A percentile compares a stretch with the other conserved stretches of the same genome.
Conservation (phyloP, 805 yeast species). For the Kockiozyma suomiensis region DNA sequence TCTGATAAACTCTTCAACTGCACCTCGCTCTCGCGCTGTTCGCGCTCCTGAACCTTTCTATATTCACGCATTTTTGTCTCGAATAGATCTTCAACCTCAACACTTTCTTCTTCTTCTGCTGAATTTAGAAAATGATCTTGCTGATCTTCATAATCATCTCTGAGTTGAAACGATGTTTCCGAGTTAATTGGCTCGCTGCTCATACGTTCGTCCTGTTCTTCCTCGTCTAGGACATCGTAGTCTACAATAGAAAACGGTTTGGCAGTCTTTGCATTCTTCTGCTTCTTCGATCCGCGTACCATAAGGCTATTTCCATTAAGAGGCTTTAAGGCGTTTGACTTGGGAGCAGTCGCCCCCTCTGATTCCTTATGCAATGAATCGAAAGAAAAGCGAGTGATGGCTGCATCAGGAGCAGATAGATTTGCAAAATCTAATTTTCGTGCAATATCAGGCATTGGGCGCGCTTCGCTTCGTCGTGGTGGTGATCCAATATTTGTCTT, state of each 20-base stretch:
- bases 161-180: slow-evolving; percentile 9
- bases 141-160: slow-evolving; percentile 1
- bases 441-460: slow-evolving; percentile 6
- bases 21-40: slow-evolving; percentile 21
- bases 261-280: neutral
- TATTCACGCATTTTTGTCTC: slow-evolving; percentile 18
- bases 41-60: slow-evolving; percentile 27
- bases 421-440: slow-evolving; percentile 21
- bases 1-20: slow-evolving; percentile 6
- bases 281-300: slow-evolving; percentile 10
- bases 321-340: neutral
- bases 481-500: slow-evolving; percentile 32
- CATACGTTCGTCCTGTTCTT: slow-evolving; percentile 6
- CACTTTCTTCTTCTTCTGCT: slow-evolving; percentile 13
- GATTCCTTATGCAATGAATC: neutral
- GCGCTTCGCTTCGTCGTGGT: slow-evolving; percentile 25
- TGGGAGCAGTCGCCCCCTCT: neutral
- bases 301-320: neutral
- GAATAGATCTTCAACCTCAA: slow-evolving; percentile 14
- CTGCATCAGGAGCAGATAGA: neutral
- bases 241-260: slow-evolving; percentile 15
- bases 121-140: neutral
- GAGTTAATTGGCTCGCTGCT: neutral
- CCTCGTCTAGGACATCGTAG: slow-evolving; percentile 24
- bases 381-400: neutral